Percentiles rank a stretch among this genome's conserved stretches.
phyloP scores from a whole-genome alignment of 805 yeast genomes.

The Yamadazyma sp. region DNA sequence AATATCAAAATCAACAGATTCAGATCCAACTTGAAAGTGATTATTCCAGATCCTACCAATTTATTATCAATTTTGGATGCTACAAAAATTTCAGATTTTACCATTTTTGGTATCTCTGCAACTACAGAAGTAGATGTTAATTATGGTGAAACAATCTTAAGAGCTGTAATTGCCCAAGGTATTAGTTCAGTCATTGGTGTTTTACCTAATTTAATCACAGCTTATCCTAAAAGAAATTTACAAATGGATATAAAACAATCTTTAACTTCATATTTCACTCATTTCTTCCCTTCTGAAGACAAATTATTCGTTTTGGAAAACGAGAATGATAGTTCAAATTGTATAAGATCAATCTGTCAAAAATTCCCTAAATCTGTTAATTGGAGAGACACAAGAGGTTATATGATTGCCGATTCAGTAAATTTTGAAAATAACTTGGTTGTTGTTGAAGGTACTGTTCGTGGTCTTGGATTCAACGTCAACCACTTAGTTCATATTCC shows the following conservation, averaged over 20 bases:
- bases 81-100: slow-evolving; percentile 85
- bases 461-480: slow-evolving; percentile 82
- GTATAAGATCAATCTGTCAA: slow-evolving; percentile 76
- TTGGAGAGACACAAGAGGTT: slow-evolving; percentile 95
- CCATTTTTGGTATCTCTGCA: slow-evolving; percentile 87
- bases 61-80: slow-evolving; percentile 76
- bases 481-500: slow-evolving; percentile 82
- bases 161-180: slow-evolving; percentile 91
- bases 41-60: slow-evolving; percentile 66
- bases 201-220: slow-evolving; percentile 65
- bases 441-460: slow-evolving; percentile 74
- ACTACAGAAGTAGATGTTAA: slow-evolving; percentile 72
- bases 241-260: slow-evolving; percentile 60
- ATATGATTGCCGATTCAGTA: slow-evolving; percentile 70
- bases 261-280: slow-evolving; percentile 37
- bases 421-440: slow-evolving; percentile 37
- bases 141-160: slow-evolving; percentile 83
- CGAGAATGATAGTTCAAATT: slow-evolving; percentile 66
- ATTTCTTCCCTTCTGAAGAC: slow-evolving; percentile 63
- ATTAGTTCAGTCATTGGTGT: slow-evolving; percentile 79
- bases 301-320: slow-evolving; percentile 70
- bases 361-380: slow-evolving; percentile 78
- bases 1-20: slow-evolving; percentile 59
- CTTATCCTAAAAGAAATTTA: slow-evolving; percentile 70
- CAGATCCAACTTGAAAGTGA: slow-evolving; percentile 70